A percentile compares a stretch with the other conserved stretches of the same genome.
Evolutionary conservation across 2,329 filamentous ascomycete species (phyloP).

Genomic region (Pestalotiopsis sp.): DNA sequence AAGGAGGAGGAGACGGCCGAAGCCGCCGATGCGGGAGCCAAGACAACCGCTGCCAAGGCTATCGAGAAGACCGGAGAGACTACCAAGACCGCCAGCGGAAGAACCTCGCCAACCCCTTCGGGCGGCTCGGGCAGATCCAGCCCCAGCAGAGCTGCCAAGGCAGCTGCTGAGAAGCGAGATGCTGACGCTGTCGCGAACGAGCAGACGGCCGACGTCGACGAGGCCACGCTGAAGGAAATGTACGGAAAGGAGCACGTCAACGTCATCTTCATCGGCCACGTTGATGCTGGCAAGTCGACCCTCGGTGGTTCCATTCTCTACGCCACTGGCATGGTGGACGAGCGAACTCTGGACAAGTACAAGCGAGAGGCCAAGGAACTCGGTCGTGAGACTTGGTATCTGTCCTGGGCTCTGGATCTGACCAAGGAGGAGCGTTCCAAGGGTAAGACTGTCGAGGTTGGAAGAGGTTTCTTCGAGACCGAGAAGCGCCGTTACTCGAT

Average conservation of each 20-base stretch:
- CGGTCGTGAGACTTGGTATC: conserved; percentile 96
- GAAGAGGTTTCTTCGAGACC: conserved; percentile 94
- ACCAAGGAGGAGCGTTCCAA: conserved; percentile 96
- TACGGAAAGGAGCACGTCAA: conserved; percentile 94
- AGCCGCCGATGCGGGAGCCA: conserved; percentile 64
- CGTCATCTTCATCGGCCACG: conserved; percentile 97
- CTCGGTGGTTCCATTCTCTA: conserved; percentile 92
- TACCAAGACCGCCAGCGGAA: conserved; percentile 62
- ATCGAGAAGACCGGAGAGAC: conserved; percentile 87
- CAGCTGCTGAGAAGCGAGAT: conserved; percentile 54
- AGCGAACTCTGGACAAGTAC: conserved; percentile 97
- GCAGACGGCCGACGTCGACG: conserved; percentile 73
- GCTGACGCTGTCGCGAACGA: conserved; percentile 85
- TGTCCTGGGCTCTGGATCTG: conserved; percentile 97
- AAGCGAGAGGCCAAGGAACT: conserved; percentile 95
- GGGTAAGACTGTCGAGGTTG: conserved; percentile 98
- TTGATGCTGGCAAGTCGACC: conserved; percentile 97
- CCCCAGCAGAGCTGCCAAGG: conserved; percentile 65
- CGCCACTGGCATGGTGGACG: conserved; percentile 97
- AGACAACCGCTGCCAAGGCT: conserved; percentile 84
- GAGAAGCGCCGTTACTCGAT: conserved; percentile 96
- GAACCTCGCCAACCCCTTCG: conserved; percentile 78
- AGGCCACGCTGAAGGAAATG: conserved; percentile 83
- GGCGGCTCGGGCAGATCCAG: conserved; percentile 74
- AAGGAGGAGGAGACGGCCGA: conserved; percentile 41